A percentile compares a stretch with the other conserved stretches of the same genome.
Evolutionary conservation across 2,329 filamentous ascomycete genomes (phyloP).

Genomic region (Thielaviopsis ethacetica): DNA sequence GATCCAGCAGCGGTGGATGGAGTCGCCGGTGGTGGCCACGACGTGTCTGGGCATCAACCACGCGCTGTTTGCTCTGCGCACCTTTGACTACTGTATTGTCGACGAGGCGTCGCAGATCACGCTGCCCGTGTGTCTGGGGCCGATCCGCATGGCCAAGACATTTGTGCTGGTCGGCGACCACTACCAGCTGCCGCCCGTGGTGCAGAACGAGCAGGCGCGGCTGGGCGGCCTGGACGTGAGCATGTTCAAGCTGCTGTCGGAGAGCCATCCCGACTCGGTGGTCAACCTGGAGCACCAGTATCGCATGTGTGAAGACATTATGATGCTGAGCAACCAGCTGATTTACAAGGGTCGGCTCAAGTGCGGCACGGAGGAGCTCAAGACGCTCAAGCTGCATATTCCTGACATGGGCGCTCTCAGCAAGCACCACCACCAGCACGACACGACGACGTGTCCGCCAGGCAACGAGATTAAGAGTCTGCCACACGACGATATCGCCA

Average conservation of each 20-base stretch:
- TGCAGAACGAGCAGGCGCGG: constrained; percentile 78
- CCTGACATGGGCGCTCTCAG: constrained; percentile 47
- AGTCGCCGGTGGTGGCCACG: constrained; percentile 78
- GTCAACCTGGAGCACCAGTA: constrained; percentile 92
- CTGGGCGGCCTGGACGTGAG: constrained; percentile 80
- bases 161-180: constrained; percentile 96
- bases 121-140: constrained; percentile 81
- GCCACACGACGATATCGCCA: too few species aligned
- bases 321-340: constrained; percentile 79
- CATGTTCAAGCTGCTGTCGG: constrained; percentile 84
- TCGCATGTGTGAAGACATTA: constrained; percentile 95
- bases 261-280: constrained; percentile 72
- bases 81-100: constrained; percentile 96
- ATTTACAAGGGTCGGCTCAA: constrained; percentile 87
- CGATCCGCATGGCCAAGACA: constrained; percentile 78
- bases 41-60: constrained; percentile 90
- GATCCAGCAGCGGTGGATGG: constrained; percentile 68
- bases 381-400: constrained; percentile 49
- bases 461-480: too few species aligned
- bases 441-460: constrained; percentile 23
- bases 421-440: constrained; percentile 47
- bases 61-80: constrained; percentile 68
- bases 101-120: constrained; percentile 98
- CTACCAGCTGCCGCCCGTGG: constrained; percentile 84
- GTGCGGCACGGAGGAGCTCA: constrained; percentile 68